phyloP scores from a whole-genome alignment of 192 early-diverging fungal genomes.

The Chytriomyces sp. region DNA sequence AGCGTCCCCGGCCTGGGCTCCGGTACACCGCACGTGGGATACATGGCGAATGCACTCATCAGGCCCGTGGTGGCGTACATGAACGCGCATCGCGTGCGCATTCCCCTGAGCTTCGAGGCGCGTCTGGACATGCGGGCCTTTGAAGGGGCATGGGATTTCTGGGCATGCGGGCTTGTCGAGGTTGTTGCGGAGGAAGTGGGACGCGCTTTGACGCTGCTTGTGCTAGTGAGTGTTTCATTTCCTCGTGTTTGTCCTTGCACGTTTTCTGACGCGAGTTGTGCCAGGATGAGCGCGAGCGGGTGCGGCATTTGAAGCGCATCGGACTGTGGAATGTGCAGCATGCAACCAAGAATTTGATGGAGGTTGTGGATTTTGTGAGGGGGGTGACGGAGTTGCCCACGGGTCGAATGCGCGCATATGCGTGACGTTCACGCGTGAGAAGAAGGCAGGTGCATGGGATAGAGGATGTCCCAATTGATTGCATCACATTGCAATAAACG shows the following conservation, averaged over 20 bases:
- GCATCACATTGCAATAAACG: too few relatives aligned
- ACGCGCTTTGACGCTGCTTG: slow-evolving; percentile 75
- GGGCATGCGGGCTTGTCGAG: slow-evolving; percentile 76
- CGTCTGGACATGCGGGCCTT: slow-evolving; percentile 79
- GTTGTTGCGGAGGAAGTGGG: slow-evolving; percentile 81
- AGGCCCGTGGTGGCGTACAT: slow-evolving; percentile 92
- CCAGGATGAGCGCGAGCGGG: slow-evolving; percentile 77
- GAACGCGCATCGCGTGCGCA: slow-evolving; percentile 85
- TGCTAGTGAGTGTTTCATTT: slow-evolving; percentile 37
- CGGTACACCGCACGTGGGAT: slow-evolving; percentile 64
- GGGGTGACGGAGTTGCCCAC: slow-evolving; percentile 36
- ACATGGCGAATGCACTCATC: slow-evolving; percentile 82
- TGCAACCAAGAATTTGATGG: slow-evolving; percentile 69
- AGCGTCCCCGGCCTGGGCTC: too few relatives aligned
- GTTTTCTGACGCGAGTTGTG: slow-evolving; percentile 58
- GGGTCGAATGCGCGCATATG: too few relatives aligned
- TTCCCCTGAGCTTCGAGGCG: slow-evolving; percentile 78
- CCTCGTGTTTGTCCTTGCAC: slow-evolving; percentile 48
- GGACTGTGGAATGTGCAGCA: slow-evolving; percentile 87
- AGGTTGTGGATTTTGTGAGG: slow-evolving; percentile 71
- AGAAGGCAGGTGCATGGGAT: too few relatives aligned
- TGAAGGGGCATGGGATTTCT: slow-evolving; percentile 91
- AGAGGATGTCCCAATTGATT: too few relatives aligned
- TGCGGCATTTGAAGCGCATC: slow-evolving; percentile 79
- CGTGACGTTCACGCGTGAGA: too few relatives aligned